phyloP scores from a whole-genome alignment of 768 basidiomycete genomes.

The Hysterangium stoloniferum region DNA sequence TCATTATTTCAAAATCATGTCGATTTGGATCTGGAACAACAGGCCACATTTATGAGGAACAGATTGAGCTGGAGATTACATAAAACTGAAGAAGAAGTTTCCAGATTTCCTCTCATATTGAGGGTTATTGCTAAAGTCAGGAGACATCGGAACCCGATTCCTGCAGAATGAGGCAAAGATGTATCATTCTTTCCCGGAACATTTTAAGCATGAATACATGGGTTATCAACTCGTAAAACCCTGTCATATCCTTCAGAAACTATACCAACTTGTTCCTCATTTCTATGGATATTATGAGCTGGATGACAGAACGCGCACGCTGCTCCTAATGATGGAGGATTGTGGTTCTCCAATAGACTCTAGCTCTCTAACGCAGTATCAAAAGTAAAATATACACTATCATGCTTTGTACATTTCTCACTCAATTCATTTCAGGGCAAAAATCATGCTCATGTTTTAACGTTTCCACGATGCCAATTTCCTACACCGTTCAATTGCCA shows the following conservation, averaged over 20 bases:
- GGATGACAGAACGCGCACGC: not conserved
- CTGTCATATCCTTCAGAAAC: not conserved
- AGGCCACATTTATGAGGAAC: not conserved
- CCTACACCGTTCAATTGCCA: not conserved
- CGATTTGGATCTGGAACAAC: not conserved
- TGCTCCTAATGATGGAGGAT: not conserved
- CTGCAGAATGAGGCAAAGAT: not conserved
- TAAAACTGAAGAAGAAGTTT: not conserved
- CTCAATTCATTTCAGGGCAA: not conserved
- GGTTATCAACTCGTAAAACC: constrained; percentile 1
- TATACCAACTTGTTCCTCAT: not conserved
- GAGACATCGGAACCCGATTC: too few relatives aligned
- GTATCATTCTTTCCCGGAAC: constrained; percentile 1
- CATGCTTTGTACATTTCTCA: not conserved
- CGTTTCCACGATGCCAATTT: not conserved
- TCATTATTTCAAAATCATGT: constrained; percentile 1
- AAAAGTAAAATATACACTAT: constrained; percentile 3
- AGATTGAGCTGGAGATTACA: not conserved
- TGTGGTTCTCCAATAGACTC: not conserved
- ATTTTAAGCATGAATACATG: not conserved
- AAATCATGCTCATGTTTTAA: not conserved
- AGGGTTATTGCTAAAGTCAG: not conserved
- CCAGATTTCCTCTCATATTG: not conserved
- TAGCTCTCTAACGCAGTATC: not conserved
- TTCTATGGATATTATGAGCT: constrained; percentile 9